These are phyloP conservation scores for Euphorbia schlechtendalii DNA, from an alignment of 441 rosid species.

Conservation along the genomic window DNA sequence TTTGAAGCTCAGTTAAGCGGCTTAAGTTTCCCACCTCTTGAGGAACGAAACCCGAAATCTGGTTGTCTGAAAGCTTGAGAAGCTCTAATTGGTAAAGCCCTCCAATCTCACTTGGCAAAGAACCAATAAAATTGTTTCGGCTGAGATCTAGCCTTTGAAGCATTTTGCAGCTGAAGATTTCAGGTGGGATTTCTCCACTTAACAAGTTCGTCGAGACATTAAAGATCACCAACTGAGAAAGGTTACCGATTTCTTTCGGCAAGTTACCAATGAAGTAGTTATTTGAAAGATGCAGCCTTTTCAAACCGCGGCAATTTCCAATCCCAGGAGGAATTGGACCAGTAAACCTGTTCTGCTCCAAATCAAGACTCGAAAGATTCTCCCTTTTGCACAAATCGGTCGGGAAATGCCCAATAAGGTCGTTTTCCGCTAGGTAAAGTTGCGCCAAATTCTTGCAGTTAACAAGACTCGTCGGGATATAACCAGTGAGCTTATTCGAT, in stretches of 20 bases:
- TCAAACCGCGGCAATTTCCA: conserved; percentile 52
- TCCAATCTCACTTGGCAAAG: conserved; percentile 56
- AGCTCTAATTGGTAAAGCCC: conserved; percentile 70
- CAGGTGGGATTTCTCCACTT: conserved; percentile 61
- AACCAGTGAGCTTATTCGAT: conserved; percentile 58
- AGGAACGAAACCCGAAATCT: conserved; percentile 58
- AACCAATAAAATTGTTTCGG: conserved; percentile 51
- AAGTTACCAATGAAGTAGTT: conserved; percentile 55
- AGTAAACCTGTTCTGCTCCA: conserved; percentile 61
- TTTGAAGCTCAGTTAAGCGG: conserved; percentile 73
- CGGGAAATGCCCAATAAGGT: conserved; percentile 62
- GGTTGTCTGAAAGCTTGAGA: conserved; percentile 70
- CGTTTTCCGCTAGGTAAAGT: conserved; percentile 58
- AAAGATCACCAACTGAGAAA: conserved; percentile 59
- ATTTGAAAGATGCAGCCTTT: conserved; percentile 60
- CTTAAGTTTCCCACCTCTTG: conserved; percentile 49
- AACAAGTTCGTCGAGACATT: conserved; percentile 74
- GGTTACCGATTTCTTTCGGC: conserved; percentile 67
- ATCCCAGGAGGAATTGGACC: conserved; percentile 64
- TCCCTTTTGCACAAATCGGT: conserved; percentile 52
- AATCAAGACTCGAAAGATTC: conserved; percentile 58
- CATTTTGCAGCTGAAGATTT: conserved; percentile 61
- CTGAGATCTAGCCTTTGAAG: conserved; percentile 89
- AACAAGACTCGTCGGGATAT: conserved; percentile 53
- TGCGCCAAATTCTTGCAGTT: conserved; percentile 61